phyloP scores from a whole-genome alignment of 2,329 filamentous ascomycete genomes.

The Tolypocladium paradoxum region DNA sequence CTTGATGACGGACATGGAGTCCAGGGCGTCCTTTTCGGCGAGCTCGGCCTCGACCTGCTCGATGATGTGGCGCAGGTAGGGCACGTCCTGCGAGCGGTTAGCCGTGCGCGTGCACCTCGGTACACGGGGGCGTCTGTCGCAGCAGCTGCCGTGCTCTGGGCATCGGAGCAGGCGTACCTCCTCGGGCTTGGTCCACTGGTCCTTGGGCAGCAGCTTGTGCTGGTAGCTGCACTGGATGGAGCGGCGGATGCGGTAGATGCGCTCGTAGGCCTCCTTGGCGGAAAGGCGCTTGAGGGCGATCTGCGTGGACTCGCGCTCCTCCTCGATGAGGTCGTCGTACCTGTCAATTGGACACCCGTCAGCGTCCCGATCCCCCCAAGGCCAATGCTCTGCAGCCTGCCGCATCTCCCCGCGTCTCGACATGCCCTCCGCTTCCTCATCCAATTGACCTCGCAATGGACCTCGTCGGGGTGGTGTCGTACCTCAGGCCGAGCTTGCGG shows the following conservation, averaged over 20 bases:
- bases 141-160: too few relatives aligned
- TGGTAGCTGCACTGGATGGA: constrained; percentile 67
- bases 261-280: constrained; percentile 87
- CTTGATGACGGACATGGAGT: constrained; percentile 39
- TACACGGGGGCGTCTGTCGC: too few relatives aligned
- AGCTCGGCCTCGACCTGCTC: constrained; percentile 37
- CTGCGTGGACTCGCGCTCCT: constrained; percentile 82
- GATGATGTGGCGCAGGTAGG: constrained; percentile 44
- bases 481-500: constrained; percentile 86
- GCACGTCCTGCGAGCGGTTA: constrained; percentile 30
- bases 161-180: constrained; percentile 25
- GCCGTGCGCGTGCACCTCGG: background rate
- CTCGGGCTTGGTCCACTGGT: constrained; percentile 48
- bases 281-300: constrained; percentile 83
- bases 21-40: constrained; percentile 41
- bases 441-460: background rate
- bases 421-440: background rate
- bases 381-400: background rate
- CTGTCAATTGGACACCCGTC: constrained; percentile 34
- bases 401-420: background rate
- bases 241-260: constrained; percentile 91
- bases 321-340: constrained; percentile 87
- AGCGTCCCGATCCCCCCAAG: constrained; percentile 8
- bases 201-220: constrained; percentile 54
- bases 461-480: constrained; percentile 21